phyloP scores from a whole-genome alignment of 2,329 filamentous ascomycete species.

The Cercospora beticola region DNA sequence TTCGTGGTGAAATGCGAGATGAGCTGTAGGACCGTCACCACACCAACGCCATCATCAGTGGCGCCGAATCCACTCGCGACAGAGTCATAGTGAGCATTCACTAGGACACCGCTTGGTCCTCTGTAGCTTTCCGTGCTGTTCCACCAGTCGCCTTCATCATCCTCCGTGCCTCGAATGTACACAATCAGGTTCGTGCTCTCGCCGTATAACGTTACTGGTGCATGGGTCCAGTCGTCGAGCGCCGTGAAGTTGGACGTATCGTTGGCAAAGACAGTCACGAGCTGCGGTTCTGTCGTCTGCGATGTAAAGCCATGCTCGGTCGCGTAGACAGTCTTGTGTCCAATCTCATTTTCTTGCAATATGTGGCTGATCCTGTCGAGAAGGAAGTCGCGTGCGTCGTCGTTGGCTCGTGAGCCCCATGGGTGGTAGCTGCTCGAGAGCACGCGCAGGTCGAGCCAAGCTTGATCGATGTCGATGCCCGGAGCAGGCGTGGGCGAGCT shows the following conservation, averaged over 20 bases:
- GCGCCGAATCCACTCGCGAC: slow-evolving; percentile 91
- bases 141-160: slow-evolving; percentile 74
- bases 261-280: slow-evolving; percentile 72
- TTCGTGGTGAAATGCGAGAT: slow-evolving; percentile 76
- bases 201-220: slow-evolving; percentile 65
- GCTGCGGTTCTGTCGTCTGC: slow-evolving; percentile 19
- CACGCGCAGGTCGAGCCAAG: slow-evolving; percentile 78
- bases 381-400: slow-evolving; percentile 74
- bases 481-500: slow-evolving; percentile 51
- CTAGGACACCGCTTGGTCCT: slow-evolving; percentile 71
- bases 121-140: slow-evolving; percentile 40
- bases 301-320: slow-evolving; percentile 40
- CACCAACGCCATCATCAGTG: slow-evolving; percentile 89
- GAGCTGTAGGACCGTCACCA: slow-evolving; percentile 81
- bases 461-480: slow-evolving; percentile 78
- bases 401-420: slow-evolving; percentile 63
- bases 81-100: slow-evolving; percentile 94
- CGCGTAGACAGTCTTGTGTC: slow-evolving; percentile 37
- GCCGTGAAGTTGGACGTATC: slow-evolving; percentile 73
- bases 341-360: slow-evolving; percentile 59
- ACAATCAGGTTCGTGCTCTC: slow-evolving; percentile 91
- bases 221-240: slow-evolving; percentile 27
- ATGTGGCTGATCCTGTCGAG: slow-evolving; percentile 70
- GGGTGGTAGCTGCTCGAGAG: slow-evolving; percentile 79
- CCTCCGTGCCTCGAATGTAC: slow-evolving; percentile 79